phyloP scores from a whole-genome alignment of 495 filamentous ascomycete species.

The Penicillium pulvis region DNA sequence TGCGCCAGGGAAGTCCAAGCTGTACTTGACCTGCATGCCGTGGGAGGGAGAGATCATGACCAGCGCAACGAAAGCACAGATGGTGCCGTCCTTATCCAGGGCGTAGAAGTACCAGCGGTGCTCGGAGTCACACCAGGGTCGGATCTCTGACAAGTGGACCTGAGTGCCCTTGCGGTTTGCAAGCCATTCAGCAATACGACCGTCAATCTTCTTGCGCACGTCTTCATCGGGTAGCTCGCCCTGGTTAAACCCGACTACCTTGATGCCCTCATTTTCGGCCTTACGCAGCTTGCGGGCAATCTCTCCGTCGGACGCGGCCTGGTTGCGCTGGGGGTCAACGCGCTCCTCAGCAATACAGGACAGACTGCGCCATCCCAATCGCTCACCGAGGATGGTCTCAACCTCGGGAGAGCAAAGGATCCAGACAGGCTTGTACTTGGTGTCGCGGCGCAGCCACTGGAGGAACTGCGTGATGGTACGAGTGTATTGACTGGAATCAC shows the following conservation, averaged over 20 bases:
- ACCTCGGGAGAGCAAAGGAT: conserved; percentile 68
- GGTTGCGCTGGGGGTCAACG: conserved; percentile 62
- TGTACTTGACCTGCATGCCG: conserved; percentile 88
- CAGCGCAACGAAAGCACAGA: conserved; percentile 72
- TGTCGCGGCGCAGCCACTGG: conserved; percentile 67
- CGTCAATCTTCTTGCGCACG: conserved; percentile 63
- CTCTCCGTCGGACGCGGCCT: conserved; percentile 56
- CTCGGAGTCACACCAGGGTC: conserved; percentile 73
- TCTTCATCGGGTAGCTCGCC: conserved; percentile 64
- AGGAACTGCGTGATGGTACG: conserved; percentile 72
- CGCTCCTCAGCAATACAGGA: conserved; percentile 85
- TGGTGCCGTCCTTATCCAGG: conserved; percentile 62
- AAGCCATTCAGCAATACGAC: conserved; percentile 77
- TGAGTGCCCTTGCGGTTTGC: conserved; percentile 75
- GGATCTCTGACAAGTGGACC: conserved; percentile 82
- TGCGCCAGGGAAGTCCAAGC: conserved; percentile 78
- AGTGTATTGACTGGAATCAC: conserved; percentile 69
- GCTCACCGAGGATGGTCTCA: conserved; percentile 72
- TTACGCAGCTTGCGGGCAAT: conserved; percentile 72
- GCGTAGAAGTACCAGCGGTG: conserved; percentile 85
- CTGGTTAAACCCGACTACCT: conserved; percentile 64
- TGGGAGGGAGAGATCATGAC: conserved; percentile 72
- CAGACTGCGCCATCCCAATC: conserved; percentile 79
- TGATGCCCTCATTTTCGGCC: conserved; percentile 76
- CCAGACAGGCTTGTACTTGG: conserved; percentile 79